A percentile compares a stretch with the other conserved stretches of the same genome.
Evolutionary conservation across 148 eudicot species (phyloP).

Genomic region (Silene uniflora): DNA sequence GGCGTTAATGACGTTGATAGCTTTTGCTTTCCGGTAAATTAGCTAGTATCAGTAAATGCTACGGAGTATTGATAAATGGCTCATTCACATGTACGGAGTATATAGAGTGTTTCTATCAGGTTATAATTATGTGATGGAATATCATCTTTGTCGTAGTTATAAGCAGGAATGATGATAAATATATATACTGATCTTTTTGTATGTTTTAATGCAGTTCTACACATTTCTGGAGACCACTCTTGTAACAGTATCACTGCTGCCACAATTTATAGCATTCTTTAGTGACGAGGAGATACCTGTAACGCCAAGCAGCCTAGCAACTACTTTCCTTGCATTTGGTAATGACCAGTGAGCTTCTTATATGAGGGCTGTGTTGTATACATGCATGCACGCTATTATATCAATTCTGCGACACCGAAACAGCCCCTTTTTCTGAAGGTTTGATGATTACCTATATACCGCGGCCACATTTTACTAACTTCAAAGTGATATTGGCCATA

Average conservation of each 20-base stretch:
- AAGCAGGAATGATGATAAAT: neutral
- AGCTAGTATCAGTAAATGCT: no score
- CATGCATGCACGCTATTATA: neutral
- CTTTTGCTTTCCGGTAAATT: no score
- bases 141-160: no score
- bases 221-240: slow-evolving; percentile 86
- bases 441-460: neutral
- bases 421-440: neutral
- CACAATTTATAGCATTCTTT: slow-evolving; percentile 85
- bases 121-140: no score
- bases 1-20: no score
- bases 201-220: slow-evolving; percentile 66
- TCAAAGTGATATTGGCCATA: no score
- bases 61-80: no score
- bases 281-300: slow-evolving; percentile 90
- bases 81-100: no score
- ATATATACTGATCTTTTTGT: neutral
- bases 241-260: slow-evolving; percentile 70
- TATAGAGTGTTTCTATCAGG: no score
- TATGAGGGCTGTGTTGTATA: neutral
- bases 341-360: slow-evolving; percentile 20
- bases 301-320: slow-evolving; percentile 77
- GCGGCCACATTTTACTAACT: no score
- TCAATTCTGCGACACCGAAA: neutral
- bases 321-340: slow-evolving; percentile 99